These are phyloP conservation scores for Chaetomium strumarium DNA, from an alignment of 2,329 filamentous ascomycete genomes.

Conservation along the genomic window DNA sequence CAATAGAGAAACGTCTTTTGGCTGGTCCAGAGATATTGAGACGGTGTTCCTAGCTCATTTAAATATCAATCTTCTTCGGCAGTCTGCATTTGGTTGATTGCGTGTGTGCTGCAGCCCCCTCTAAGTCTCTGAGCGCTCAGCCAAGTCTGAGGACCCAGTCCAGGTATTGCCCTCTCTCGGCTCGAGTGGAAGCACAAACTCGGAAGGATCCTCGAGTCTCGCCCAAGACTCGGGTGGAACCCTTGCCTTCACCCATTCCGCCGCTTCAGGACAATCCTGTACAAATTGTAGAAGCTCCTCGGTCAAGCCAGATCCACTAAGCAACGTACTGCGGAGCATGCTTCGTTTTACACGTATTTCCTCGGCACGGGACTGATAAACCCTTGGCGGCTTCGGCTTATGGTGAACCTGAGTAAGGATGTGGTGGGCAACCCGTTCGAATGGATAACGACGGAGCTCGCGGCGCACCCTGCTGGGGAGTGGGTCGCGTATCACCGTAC, in stretches of 20 bases:
- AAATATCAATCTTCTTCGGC: too few species aligned
- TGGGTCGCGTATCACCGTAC: background rate
- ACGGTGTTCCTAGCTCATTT: too few species aligned
- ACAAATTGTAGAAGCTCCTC: background rate
- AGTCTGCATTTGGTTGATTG: too few species aligned
- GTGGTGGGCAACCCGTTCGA: background rate
- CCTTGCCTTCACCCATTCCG: slow-evolving; percentile 2
- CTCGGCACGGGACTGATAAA: background rate
- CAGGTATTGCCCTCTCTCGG: too few species aligned
- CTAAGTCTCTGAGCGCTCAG: too few species aligned
- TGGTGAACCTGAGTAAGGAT: background rate
- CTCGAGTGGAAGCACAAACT: background rate
- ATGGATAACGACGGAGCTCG: slow-evolving; percentile 3
- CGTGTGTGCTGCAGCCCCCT: too few species aligned
- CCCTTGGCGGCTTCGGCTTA: background rate
- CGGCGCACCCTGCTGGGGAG: slow-evolving; percentile 1
- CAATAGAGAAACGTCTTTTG: too few species aligned
- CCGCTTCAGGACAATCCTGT: background rate
- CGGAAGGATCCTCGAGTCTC: slow-evolving; percentile 1
- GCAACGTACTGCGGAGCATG: background rate
- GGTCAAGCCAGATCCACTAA: background rate
- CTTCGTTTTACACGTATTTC: background rate
- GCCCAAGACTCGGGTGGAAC: slow-evolving; percentile 2
- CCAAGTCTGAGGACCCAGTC: too few species aligned
- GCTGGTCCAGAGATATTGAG: too few species aligned